phyloP scores from a whole-genome alignment of 2,329 filamentous ascomycete genomes.

The Zymoseptoria crescenta region DNA sequence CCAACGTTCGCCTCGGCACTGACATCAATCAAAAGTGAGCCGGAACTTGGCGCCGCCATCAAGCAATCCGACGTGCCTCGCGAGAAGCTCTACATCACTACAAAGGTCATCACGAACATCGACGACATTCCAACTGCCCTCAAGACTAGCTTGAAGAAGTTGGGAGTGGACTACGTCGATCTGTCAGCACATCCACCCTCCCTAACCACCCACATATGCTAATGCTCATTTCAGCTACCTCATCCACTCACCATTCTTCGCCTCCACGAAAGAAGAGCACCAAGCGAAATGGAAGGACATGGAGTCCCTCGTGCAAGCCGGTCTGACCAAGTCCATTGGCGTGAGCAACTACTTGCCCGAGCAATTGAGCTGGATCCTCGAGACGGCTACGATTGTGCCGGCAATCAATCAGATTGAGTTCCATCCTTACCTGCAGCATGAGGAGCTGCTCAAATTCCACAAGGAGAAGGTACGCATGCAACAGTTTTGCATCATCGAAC shows the following conservation, averaged over 20 bases:
- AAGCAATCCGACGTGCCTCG: conserved; percentile 35
- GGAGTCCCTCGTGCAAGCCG: conserved; percentile 50
- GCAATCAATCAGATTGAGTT: conserved; percentile 22
- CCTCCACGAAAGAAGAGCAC: conserved; percentile 45
- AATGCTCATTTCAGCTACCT: conserved; percentile 43
- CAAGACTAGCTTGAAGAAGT: conserved; percentile 49
- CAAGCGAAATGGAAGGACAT: conserved; percentile 53
- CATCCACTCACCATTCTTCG: conserved; percentile 55
- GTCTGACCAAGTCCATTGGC: conserved; percentile 54
- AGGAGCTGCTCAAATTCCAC: conserved; percentile 34
- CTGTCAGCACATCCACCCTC: conserved; percentile 36
- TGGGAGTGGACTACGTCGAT: conserved; percentile 55
- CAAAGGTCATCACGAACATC: conserved; percentile 49
- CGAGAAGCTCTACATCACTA: conserved; percentile 45
- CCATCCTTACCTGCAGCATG: conserved; percentile 19
- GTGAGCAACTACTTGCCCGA: conserved; percentile 53
- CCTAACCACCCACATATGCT: neutral
- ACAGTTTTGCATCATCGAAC: neutral
- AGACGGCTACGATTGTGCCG: conserved; percentile 42
- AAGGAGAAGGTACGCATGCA: conserved; percentile 27
- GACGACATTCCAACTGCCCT: conserved; percentile 50
- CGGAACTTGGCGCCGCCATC: conserved; percentile 43
- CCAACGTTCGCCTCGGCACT: neutral
- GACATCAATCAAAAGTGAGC: conserved; percentile 31
- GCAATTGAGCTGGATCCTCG: conserved; percentile 48